Evolutionary conservation across 108 stramenopile species (phyloP), one percentile per base, ranked within the genome.

Genomic region (Cyclotella cryptica): DNA sequence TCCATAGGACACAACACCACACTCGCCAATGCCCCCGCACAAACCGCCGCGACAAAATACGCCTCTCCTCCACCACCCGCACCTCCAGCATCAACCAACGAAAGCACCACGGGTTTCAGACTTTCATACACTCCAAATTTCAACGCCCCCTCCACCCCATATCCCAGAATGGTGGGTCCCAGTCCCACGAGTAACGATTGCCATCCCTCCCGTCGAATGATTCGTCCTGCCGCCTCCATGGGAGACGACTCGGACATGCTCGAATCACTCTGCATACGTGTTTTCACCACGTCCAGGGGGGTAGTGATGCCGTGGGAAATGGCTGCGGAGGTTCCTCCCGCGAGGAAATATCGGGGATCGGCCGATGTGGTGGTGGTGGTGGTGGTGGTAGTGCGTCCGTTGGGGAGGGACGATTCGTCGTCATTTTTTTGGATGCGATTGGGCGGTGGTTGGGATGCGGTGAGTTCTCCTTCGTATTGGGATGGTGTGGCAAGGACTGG

Each of bases 271-370:
- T 77, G 81, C 81, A 83, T 77, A 12, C 87, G 54, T 42, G 87
- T 87, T 77, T 94, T 96, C 7, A 96, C 84, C 27, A 94, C 96
- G 78, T 96, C 96, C 19, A 96, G 65, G 10, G 95, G 95, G 13
- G 91, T 91, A 26, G 92, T 87, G 41, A 89, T 79, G 13, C 88
- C 86, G 59, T 92, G 95, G 10, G 93, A 93, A 14, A 84, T 59
- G 27, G 95, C 92, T 14, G 95, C 93, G 66, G 90, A 93, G 28
- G 89, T 66, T 27, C 91, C 92, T 30, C 92, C 92, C 5, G 95
- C 91, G 22, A 89, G 47, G 82, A 89, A 94, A 74, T 81, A 94
- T 45, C 93, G 40, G 41, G 74, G 61, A 69, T 79, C 83, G 6
- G 74, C 28, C 19, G 65, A n/a, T n/a, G n/a, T n/a, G n/a, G n/a